Conservation (phyloP, 2,329 filamentous ascomycete genomes). For the Ceratocystis huliohia region DNA sequence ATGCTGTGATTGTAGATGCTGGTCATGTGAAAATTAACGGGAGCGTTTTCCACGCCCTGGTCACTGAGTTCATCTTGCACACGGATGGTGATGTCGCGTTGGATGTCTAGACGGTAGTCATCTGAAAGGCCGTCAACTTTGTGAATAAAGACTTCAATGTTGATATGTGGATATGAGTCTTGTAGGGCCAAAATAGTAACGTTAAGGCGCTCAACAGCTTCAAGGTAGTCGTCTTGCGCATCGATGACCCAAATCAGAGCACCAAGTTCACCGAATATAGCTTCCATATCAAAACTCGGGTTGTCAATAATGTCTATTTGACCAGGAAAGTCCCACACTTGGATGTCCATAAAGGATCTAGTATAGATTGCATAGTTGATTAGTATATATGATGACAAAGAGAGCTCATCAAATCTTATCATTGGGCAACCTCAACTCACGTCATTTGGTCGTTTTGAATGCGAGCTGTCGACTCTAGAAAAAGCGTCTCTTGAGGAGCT, state of each 20-base stretch:
- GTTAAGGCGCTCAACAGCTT: slow-evolving; percentile 77
- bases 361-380: slow-evolving; percentile 21
- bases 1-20: slow-evolving; percentile 98
- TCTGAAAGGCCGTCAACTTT: slow-evolving; percentile 97
- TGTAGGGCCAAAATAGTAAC: slow-evolving; percentile 80
- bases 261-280: slow-evolving; percentile 87
- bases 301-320: slow-evolving; percentile 84
- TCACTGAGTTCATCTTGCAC: slow-evolving; percentile 95
- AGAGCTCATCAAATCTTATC: too few relatives aligned
- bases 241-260: slow-evolving; percentile 98
- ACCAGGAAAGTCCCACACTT: slow-evolving; percentile 94
- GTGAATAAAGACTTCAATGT: slow-evolving; percentile 97
- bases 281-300: slow-evolving; percentile 77
- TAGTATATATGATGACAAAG: background rate
- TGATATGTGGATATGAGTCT: slow-evolving; percentile 71
- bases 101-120: slow-evolving; percentile 91
- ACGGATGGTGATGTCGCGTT: slow-evolving; percentile 89
- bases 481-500: slow-evolving; percentile 87
- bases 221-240: slow-evolving; percentile 93
- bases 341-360: slow-evolving; percentile 98
- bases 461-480: slow-evolving; percentile 84
- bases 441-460: slow-evolving; percentile 94
- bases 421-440: slow-evolving; percentile 40
- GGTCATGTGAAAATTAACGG: slow-evolving; percentile 88
- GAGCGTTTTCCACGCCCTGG: slow-evolving; percentile 82